Conservation (phyloP, 2,329 filamentous ascomycete genomes). For the Exserohilum rostratum region DNA sequence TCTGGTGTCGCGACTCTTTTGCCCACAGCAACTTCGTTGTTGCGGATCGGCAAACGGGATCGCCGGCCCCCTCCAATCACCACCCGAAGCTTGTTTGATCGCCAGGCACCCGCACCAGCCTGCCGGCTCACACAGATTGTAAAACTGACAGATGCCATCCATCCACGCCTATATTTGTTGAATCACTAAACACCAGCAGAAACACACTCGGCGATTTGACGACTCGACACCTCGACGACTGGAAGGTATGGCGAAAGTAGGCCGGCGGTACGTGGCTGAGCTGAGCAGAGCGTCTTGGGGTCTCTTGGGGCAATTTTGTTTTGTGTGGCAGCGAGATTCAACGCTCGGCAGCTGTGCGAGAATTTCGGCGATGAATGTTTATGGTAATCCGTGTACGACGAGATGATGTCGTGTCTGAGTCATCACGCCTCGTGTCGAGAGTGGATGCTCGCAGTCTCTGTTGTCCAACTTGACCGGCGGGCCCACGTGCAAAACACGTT, state of each 20-base stretch:
- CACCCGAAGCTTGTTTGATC: conserved; percentile 11
- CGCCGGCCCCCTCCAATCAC: not conserved
- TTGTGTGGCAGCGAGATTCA: conserved; percentile 2
- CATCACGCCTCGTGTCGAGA: not conserved
- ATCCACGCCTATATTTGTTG: not conserved
- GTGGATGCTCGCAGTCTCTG: not conserved
- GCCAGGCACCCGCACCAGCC: conserved; percentile 13
- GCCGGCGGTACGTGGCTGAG: not conserved
- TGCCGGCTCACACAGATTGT: not conserved
- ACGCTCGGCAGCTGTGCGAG: not conserved
- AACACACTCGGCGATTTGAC: not conserved
- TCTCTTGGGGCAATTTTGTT: not conserved
- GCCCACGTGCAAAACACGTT: not conserved
- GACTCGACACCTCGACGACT: no score
- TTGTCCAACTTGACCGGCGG: conserved; percentile 6
- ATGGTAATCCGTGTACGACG: not conserved
- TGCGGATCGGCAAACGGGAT: conserved; percentile 14
- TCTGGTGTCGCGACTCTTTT: not conserved
- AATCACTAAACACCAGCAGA: not conserved
- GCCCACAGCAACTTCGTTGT: not conserved
- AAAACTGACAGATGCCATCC: not conserved
- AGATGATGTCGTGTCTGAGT: not conserved
- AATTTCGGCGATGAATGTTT: not conserved
- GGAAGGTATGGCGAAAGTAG: not conserved
- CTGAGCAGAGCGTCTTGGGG: not conserved